Conservation (phyloP, 495 filamentous ascomycete genomes). For the Neurospora tetraspora region DNA sequence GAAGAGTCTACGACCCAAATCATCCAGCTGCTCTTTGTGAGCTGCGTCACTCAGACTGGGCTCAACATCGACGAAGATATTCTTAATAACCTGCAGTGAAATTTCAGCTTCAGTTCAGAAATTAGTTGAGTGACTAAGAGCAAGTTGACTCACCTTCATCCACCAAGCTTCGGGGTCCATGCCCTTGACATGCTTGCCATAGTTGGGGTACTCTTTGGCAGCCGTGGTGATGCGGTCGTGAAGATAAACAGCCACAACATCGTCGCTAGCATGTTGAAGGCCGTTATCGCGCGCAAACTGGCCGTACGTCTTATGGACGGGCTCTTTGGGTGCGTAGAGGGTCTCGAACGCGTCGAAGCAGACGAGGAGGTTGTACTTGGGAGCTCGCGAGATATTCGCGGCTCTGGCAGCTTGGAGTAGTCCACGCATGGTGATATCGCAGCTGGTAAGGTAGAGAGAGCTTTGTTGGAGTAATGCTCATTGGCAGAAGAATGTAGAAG, state of each 20-base stretch:
- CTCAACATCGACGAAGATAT: constrained; percentile 26
- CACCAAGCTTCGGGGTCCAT: constrained; percentile 58
- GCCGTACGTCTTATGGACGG: constrained; percentile 55
- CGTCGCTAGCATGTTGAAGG: constrained; percentile 28
- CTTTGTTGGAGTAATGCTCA: neutral
- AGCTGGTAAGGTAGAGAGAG: neutral
- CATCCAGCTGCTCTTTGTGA: constrained; percentile 27
- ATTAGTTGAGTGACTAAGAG: neutral
- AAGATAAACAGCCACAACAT: constrained; percentile 27
- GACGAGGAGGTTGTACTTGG: constrained; percentile 43
- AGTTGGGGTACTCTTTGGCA: constrained; percentile 49
- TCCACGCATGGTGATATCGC: neutral
- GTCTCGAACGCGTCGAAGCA: constrained; percentile 73
- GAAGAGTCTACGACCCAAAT: constrained; percentile 44
- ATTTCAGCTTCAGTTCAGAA: neutral
- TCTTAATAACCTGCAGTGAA: constrained; percentile 14
- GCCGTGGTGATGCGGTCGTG: constrained; percentile 41
- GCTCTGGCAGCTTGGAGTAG: neutral
- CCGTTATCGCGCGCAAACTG: constrained; percentile 47
- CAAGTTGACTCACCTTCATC: constrained; percentile 42
- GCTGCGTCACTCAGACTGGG: constrained; percentile 2
- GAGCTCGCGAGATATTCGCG: neutral
- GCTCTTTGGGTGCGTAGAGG: constrained; percentile 51
- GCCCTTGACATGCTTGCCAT: constrained; percentile 46
- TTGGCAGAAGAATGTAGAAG: neutral